A percentile compares a stretch with the other conserved stretches of the same genome.
phyloP scores from a whole-genome alignment of 2,329 filamentous ascomycete species.

The Blastomyces gilchristii region DNA sequence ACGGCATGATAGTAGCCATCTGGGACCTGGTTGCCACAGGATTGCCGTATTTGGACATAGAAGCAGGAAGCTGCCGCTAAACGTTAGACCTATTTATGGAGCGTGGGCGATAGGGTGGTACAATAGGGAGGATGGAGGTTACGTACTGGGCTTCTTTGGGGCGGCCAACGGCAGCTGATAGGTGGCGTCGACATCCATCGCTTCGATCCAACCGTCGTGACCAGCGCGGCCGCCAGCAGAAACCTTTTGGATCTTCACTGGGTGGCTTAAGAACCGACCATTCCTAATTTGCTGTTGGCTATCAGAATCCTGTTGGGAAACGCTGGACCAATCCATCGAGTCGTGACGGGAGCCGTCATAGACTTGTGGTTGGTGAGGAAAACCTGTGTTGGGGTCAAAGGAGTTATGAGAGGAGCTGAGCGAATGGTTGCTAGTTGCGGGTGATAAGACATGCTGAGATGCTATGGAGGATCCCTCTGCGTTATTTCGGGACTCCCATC shows the following conservation, averaged over 20 bases:
- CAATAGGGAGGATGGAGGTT: slow-evolving; percentile 2
- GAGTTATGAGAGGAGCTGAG: slow-evolving; percentile 27
- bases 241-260: slow-evolving; percentile 25
- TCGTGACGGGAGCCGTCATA: slow-evolving; percentile 19
- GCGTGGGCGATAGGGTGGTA: background rate
- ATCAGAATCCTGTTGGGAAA: slow-evolving; percentile 18
- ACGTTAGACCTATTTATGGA: slow-evolving; percentile 2
- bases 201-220: slow-evolving; percentile 77
- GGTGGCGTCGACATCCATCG: slow-evolving; percentile 73
- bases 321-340: slow-evolving; percentile 20
- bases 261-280: slow-evolving; percentile 18
- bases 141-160: slow-evolving; percentile 54
- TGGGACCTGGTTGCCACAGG: slow-evolving; percentile 36
- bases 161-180: slow-evolving; percentile 72
- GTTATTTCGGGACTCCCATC: slow-evolving; percentile 24
- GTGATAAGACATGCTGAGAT: slow-evolving; percentile 28
- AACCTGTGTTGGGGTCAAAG: slow-evolving; percentile 14
- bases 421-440: slow-evolving; percentile 32
- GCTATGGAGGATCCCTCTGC: slow-evolving; percentile 24
- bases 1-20: slow-evolving; percentile 69
- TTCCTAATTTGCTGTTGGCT: slow-evolving; percentile 12
- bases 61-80: slow-evolving; percentile 64
- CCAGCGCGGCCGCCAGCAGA: slow-evolving; percentile 22
- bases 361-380: slow-evolving; percentile 16
- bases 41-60: slow-evolving; percentile 56